These are phyloP conservation scores for Phytophthora foliorum DNA, from an alignment of 352 stramenopile genomes.

Conservation along the genomic window DNA sequence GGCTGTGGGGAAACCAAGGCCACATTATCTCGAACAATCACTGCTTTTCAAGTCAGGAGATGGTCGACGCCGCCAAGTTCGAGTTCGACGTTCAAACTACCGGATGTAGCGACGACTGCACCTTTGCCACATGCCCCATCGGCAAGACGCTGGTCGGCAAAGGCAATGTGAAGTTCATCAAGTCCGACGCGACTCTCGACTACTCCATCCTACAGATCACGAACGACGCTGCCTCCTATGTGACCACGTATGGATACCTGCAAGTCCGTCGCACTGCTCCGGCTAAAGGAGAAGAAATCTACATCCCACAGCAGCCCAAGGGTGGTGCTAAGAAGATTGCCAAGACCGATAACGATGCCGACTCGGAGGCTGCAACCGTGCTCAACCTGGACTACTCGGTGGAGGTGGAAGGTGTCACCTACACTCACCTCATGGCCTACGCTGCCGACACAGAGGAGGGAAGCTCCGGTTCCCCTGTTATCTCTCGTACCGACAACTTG, in stretches of 20 bases:
- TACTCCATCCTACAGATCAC: conserved; percentile 67
- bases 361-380: conserved; percentile 31
- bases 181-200: conserved; percentile 59
- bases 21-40: conserved; percentile 80
- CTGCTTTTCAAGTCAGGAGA: conserved; percentile 51
- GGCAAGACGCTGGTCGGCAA: conserved; percentile 49
- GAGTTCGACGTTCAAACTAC: conserved; percentile 73
- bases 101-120: conserved; percentile 55
- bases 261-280: conserved; percentile 59
- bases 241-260: conserved; percentile 67
- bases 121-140: conserved; percentile 51
- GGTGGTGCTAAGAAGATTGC: conserved; percentile 69
- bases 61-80: conserved; percentile 53
- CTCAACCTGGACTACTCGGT: conserved; percentile 46
- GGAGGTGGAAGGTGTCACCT: conserved; percentile 42
- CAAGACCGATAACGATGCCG: conserved; percentile 48
- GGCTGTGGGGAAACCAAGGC: conserved; percentile 68
- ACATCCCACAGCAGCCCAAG: conserved; percentile 72
- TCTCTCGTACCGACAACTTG: conserved; percentile 57
- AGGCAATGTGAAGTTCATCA: conserved; percentile 63
- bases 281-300: conserved; percentile 58
- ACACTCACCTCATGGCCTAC: conserved; percentile 62
- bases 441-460: conserved; percentile 74
- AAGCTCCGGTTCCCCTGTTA: conserved; percentile 70
- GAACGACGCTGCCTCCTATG: conserved; percentile 38